These are phyloP conservation scores for Pontederia crassipes DNA, from an alignment of 176 grass and related monocot species.

Conservation along the genomic window DNA sequence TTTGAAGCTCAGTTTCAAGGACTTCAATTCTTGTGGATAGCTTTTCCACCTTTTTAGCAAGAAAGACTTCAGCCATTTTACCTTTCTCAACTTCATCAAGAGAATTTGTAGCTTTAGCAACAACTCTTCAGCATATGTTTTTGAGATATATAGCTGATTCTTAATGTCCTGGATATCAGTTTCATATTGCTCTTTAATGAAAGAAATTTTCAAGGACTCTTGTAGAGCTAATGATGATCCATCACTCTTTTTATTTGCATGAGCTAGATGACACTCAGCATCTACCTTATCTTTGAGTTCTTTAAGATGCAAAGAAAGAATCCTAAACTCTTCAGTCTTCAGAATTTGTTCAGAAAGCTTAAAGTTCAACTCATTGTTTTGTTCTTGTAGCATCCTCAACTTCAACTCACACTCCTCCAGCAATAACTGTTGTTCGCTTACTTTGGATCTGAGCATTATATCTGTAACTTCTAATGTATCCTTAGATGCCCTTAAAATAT, in stretches of 20 bases:
- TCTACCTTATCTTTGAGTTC: constrained; percentile 84
- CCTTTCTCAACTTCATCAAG: constrained; percentile 83
- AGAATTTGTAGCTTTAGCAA: constrained; percentile 83
- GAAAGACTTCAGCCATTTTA: constrained; percentile 80
- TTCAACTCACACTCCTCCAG: constrained; percentile 43
- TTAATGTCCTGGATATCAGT: constrained; percentile 91
- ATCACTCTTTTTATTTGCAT: constrained; percentile 63
- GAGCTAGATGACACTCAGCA: constrained; percentile 22
- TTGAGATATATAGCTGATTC: constrained; percentile 59
- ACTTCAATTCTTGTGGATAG: constrained; percentile 67
- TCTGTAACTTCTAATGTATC: constrained; percentile 66
- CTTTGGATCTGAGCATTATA: constrained; percentile 63
- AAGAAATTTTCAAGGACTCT: constrained; percentile 92
- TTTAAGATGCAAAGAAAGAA: constrained; percentile 74
- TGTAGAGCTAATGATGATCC: constrained; percentile 30
- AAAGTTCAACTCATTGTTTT: constrained; percentile 54
- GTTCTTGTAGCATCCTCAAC: constrained; percentile 50
- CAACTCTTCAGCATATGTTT: constrained; percentile 98
- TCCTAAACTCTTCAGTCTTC: constrained; percentile 90
- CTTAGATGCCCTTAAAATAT: constrained; percentile 37
- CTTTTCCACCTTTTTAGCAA: constrained; percentile 86
- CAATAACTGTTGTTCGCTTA: constrained; percentile 66
- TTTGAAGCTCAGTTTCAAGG: constrained; percentile 64
- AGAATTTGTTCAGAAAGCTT: constrained; percentile 78
- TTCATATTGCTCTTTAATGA: constrained; percentile 97